Percentiles rank a stretch among this genome's conserved stretches.
Evolutionary conservation across 2,329 filamentous ascomycete genomes (phyloP).

Genomic region (Chalara sp.): DNA sequence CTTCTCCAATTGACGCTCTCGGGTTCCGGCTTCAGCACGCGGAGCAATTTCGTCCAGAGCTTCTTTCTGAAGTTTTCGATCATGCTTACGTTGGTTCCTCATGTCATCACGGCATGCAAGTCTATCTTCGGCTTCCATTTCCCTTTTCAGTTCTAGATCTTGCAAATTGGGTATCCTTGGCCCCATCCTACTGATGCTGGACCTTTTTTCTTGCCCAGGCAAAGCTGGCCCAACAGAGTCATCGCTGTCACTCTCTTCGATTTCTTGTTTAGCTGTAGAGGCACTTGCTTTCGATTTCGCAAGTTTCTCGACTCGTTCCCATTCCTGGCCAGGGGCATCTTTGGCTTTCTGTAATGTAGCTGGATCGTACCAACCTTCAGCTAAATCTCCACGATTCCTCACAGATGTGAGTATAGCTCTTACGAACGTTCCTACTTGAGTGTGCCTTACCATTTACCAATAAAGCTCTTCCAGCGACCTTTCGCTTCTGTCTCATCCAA

Average conservation of each 20-base stretch:
- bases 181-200: conserved; percentile 31
- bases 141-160: conserved; percentile 62
- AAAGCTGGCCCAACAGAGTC: conserved; percentile 41
- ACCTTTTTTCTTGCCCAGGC: conserved; percentile 26
- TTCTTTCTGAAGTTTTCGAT: conserved; percentile 62
- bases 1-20: conserved; percentile 84
- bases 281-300: conserved; percentile 2
- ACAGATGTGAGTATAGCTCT: conserved; percentile 36
- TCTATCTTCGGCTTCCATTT: conserved; percentile 40
- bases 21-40: conserved; percentile 74
- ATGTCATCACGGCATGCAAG: conserved; percentile 41
- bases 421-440: conserved; percentile 1
- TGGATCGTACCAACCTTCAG: conserved; percentile 90
- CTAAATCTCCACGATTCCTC: conserved; percentile 79
- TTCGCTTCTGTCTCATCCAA: conserved; percentile 69
- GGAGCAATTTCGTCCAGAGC: conserved; percentile 75
- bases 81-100: conserved; percentile 53
- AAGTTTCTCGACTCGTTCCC: conserved; percentile 5
- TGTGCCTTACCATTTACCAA: conserved; percentile 67
- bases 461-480: conserved; percentile 90
- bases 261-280: conserved; percentile 2
- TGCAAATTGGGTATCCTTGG: conserved; percentile 63
- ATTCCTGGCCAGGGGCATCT: background rate
- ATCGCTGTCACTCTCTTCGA: conserved; percentile 24
- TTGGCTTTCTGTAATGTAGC: conserved; percentile 38